A percentile compares a stretch with the other conserved stretches of the same genome.
These are phyloP conservation scores for Phytophthora quininea DNA, from an alignment of 352 stramenopile species.

Conservation along the genomic window DNA sequence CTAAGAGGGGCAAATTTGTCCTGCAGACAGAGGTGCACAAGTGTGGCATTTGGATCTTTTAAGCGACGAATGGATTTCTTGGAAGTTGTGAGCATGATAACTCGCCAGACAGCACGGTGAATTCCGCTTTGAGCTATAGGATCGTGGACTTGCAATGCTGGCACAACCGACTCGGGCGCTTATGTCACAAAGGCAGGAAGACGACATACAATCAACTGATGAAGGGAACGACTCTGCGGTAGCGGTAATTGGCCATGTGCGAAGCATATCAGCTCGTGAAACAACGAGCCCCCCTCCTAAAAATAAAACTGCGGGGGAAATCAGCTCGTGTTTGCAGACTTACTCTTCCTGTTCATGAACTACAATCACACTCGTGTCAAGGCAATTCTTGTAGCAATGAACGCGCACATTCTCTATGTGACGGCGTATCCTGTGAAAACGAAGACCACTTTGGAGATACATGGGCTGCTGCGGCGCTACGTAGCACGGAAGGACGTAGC, in stretches of 20 bases:
- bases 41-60: constrained; percentile 5
- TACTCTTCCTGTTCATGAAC: constrained; percentile 1
- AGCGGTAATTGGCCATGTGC: constrained; percentile 3
- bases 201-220: too few species aligned
- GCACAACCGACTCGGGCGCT: constrained; percentile 6
- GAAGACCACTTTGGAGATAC: background rate
- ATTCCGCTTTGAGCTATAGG: constrained; percentile 1
- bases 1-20: background rate
- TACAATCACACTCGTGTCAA: background rate
- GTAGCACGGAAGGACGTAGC: background rate
- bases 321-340: constrained; percentile 2
- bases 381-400: background rate
- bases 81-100: background rate
- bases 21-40: constrained; percentile 3
- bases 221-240: constrained; percentile 6
- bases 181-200: constrained; percentile 1
- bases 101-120: background rate
- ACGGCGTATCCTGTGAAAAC: background rate
- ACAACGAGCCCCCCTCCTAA: background rate
- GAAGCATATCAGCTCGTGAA: constrained; percentile 13
- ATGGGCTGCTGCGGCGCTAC: background rate
- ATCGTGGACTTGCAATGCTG: constrained; percentile 1
- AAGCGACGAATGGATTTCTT: constrained; percentile 3
- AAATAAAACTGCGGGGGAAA: background rate
- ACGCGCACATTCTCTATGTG: background rate